These are phyloP conservation scores for Ustilago loliicola DNA, from an alignment of 1,284 basidiomycete genomes.

Conservation along the genomic window DNA sequence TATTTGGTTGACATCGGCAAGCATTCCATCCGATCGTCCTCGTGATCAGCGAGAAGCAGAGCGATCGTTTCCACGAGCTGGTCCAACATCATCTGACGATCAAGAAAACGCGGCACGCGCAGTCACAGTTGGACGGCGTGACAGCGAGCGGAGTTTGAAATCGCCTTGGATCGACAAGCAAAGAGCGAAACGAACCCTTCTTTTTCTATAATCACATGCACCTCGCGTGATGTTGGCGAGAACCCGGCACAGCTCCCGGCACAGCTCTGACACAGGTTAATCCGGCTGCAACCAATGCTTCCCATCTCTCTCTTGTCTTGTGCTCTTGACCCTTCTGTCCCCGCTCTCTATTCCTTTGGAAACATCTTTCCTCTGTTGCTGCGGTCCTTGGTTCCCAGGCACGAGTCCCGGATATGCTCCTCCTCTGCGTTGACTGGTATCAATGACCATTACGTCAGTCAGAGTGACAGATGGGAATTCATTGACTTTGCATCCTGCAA, in stretches of 20 bases:
- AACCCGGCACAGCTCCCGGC: background rate
- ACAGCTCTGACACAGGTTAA: background rate
- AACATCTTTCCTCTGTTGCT: background rate
- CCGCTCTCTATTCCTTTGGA: slow-evolving; percentile 1
- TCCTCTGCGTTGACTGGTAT: background rate
- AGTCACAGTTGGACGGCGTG: slow-evolving; percentile 2
- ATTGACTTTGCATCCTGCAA: background rate
- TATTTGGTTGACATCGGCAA: too few relatives aligned
- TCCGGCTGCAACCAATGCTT: background rate
- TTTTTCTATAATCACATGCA: slow-evolving; percentile 28
- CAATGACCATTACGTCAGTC: background rate
- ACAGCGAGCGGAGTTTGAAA: slow-evolving; percentile 29
- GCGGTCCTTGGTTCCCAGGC: background rate
- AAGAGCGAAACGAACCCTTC: background rate
- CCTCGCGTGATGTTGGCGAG: slow-evolving; percentile 9
- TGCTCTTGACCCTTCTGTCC: background rate
- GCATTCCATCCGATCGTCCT: too few relatives aligned
- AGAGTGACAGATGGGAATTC: too few relatives aligned
- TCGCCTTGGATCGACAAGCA: background rate
- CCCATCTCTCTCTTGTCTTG: background rate
- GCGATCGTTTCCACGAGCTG: too few relatives aligned
- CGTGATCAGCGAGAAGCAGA: too few relatives aligned
- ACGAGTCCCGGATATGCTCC: background rate
- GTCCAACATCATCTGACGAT: too few relatives aligned
- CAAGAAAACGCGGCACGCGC: too few relatives aligned